Conservation (phyloP, 1,284 basidiomycete species). For the Leccinum pallidistipes region DNA sequence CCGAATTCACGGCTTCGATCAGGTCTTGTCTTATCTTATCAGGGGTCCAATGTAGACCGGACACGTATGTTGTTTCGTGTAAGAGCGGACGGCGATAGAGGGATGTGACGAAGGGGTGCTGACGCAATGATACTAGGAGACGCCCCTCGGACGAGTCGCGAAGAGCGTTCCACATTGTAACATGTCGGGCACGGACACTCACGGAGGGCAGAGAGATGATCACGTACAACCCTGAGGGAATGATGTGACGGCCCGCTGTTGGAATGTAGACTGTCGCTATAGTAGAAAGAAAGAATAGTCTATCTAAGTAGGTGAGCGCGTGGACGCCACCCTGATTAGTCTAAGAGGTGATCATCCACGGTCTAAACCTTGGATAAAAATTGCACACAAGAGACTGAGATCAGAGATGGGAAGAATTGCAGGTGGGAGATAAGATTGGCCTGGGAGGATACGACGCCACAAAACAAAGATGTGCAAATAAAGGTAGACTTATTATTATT, state of each 20-base stretch:
- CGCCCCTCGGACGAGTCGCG: constrained; percentile 14
- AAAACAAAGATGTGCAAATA: constrained; percentile 24
- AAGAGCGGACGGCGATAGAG: constrained; percentile 21
- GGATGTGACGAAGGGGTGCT: constrained; percentile 4
- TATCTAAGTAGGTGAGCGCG: background rate
- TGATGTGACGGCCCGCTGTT: constrained; percentile 12
- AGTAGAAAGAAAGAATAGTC: background rate
- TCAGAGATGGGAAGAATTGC: constrained; percentile 16
- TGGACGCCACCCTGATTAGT: background rate
- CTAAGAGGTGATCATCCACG: background rate
- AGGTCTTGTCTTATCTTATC: constrained; percentile 34
- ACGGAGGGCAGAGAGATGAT: constrained; percentile 11
- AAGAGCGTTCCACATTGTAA: constrained; percentile 17
- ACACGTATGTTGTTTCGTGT: constrained; percentile 27
- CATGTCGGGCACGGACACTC: constrained; percentile 8
- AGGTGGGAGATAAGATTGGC: constrained; percentile 37
- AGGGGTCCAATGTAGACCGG: constrained; percentile 18
- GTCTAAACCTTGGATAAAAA: constrained; percentile 14
- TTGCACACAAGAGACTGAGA: constrained; percentile 1
- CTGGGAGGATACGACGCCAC: constrained; percentile 29
- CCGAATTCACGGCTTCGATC: no score
- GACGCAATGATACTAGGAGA: constrained; percentile 7
- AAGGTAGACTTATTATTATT: background rate
- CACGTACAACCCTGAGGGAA: constrained; percentile 27
- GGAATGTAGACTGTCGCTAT: constrained; percentile 2